These are phyloP conservation scores for Amoebophrya sp. DNA, from an alignment of 169 alveolate species.

Conservation along the genomic window DNA sequence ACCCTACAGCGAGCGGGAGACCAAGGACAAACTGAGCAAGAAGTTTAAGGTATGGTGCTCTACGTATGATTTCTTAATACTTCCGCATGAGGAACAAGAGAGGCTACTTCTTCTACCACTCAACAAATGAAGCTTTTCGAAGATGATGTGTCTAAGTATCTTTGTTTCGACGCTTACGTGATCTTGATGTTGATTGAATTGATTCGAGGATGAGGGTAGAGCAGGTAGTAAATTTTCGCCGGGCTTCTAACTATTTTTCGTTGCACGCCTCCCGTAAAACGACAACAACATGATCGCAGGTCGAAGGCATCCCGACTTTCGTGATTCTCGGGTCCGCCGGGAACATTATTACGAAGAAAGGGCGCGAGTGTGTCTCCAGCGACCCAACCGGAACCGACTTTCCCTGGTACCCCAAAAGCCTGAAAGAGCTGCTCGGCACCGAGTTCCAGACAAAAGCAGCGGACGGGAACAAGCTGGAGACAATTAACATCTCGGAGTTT, in stretches of 20 bases:
- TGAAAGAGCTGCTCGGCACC: neutral
- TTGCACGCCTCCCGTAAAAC: neutral
- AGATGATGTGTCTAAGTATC: too few species aligned
- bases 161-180: too few species aligned
- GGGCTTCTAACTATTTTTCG: neutral
- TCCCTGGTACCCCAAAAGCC: slow-evolving; percentile 30
- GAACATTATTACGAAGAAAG: slow-evolving; percentile 28
- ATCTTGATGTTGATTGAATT: too few species aligned
- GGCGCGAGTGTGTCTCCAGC: slow-evolving; percentile 29
- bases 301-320: slow-evolving; percentile 34
- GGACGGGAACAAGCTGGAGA: too few species aligned
- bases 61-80: too few species aligned
- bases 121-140: too few species aligned
- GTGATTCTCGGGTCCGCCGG: slow-evolving; percentile 25
- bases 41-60: slow-evolving; percentile 38
- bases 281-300: neutral
- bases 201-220: neutral
- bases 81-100: neutral
- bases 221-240: neutral
- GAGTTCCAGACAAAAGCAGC: too few species aligned
- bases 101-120: too few species aligned
- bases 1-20: slow-evolving; percentile 36
- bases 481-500: too few species aligned
- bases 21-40: slow-evolving; percentile 32
- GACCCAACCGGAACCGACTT: slow-evolving; percentile 36